Conservation (phyloP, 1,284 basidiomycete species). For the Laetiporus sulphureus region DNA sequence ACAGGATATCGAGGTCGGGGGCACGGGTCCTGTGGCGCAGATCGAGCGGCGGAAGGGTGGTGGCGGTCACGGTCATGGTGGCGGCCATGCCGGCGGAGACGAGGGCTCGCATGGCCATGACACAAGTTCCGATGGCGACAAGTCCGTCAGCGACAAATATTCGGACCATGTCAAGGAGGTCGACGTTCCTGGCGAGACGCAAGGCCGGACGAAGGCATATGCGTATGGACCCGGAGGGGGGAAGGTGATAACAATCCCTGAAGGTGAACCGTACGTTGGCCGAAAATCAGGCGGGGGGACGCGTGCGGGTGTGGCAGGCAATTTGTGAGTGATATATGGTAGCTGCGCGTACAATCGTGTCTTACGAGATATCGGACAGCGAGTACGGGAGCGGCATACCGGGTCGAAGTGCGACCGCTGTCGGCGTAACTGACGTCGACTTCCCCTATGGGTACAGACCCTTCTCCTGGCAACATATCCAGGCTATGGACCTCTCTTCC, state of each 20-base stretch:
- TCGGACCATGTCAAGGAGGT: too few relatives aligned
- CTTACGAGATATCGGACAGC: too few relatives aligned
- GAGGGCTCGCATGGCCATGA: too few relatives aligned
- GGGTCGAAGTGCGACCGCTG: constrained; percentile 27
- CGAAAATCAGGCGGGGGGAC: constrained; percentile 35
- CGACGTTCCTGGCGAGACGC: constrained; percentile 24
- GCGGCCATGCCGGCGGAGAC: too few relatives aligned
- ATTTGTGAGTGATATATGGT: constrained; percentile 33
- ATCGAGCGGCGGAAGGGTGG: too few relatives aligned
- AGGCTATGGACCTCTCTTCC: too few relatives aligned
- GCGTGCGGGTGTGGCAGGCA: constrained; percentile 32
- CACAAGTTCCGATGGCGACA: too few relatives aligned
- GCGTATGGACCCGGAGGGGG: constrained; percentile 36
- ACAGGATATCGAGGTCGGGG: too few relatives aligned
- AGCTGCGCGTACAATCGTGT: too few relatives aligned
- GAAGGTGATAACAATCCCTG: constrained; percentile 26
- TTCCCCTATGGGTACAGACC: constrained; percentile 61
- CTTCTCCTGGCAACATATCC: constrained; percentile 46
- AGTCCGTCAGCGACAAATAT: too few relatives aligned
- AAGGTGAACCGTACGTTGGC: constrained; percentile 37
- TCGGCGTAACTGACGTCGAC: constrained; percentile 37
- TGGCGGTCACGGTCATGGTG: too few relatives aligned
- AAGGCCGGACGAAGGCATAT: constrained; percentile 19
- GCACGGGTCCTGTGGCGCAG: too few relatives aligned
- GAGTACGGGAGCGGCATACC: constrained; percentile 63